Percentiles rank a stretch among this genome's conserved stretches.
phyloP scores from a whole-genome alignment of 306 rosid genomes.

The Sechiopsis laciniata region DNA sequence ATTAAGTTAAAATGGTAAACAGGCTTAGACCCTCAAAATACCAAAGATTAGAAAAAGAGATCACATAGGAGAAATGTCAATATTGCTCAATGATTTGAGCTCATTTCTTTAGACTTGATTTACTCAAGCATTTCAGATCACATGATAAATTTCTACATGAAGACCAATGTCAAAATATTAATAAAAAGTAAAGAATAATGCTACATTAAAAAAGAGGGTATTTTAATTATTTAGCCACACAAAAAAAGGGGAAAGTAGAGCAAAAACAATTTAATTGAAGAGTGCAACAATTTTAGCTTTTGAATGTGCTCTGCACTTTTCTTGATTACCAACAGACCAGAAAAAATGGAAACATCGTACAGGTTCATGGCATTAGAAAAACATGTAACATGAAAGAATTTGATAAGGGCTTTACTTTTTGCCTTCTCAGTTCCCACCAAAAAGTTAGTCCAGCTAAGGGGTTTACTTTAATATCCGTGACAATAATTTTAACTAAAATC shows the following conservation, averaged over 20 bases:
- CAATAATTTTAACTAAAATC: background rate
- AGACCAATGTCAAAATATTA: no score
- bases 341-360: conserved; percentile 17
- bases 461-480: background rate
- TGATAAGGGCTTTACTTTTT: background rate
- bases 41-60: background rate
- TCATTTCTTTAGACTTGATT: background rate
- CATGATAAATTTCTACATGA: no score
- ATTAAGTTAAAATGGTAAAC: background rate
- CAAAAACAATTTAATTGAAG: background rate
- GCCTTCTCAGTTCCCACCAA: background rate
- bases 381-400: conserved; percentile 10
- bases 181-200: no score
- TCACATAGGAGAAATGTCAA: background rate
- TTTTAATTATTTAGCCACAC: no score
- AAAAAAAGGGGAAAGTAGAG: background rate
- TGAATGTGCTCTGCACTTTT: conserved; percentile 8
- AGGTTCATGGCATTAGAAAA: conserved; percentile 10
- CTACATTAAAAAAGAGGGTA: no score
- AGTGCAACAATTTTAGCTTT: background rate
- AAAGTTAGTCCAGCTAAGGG: background rate
- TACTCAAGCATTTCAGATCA: background rate
- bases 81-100: background rate
- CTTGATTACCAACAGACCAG: conserved; percentile 1
- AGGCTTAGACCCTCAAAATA: background rate